These are phyloP conservation scores for Cercophora sp. DNA, from an alignment of 495 filamentous ascomycete genomes.

Conservation along the genomic window DNA sequence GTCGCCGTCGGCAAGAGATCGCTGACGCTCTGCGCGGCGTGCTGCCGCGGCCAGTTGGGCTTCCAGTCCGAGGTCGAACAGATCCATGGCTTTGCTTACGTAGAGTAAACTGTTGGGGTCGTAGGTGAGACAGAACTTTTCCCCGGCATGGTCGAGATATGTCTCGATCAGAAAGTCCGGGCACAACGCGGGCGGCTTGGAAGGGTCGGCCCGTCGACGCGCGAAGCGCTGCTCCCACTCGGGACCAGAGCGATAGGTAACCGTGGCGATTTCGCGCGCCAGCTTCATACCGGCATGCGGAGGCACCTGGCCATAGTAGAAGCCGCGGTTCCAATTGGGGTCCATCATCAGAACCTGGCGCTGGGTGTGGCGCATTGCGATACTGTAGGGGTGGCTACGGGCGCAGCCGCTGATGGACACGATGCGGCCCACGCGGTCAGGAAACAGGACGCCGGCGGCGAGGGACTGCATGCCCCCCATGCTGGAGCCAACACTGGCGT, in stretches of 20 bases:
- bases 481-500: slow-evolving; percentile 90
- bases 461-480: slow-evolving; percentile 99
- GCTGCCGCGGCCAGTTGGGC: slow-evolving; percentile 49
- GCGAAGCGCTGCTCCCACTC: slow-evolving; percentile 98
- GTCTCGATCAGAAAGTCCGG: slow-evolving; percentile 98
- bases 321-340: slow-evolving; percentile 93
- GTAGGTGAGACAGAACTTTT: slow-evolving; percentile 98
- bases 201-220: slow-evolving; percentile 77
- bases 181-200: slow-evolving; percentile 83
- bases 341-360: slow-evolving; percentile 99
- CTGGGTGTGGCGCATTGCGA: slow-evolving; percentile 98
- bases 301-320: slow-evolving; percentile 86
- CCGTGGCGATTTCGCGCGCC: slow-evolving; percentile 93
- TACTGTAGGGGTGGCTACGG: slow-evolving; percentile 93
- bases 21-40: slow-evolving; percentile 36
- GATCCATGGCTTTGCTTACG: slow-evolving; percentile 97
- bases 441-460: slow-evolving; percentile 83
- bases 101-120: slow-evolving; percentile 96
- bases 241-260: slow-evolving; percentile 93
- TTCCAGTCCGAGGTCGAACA: slow-evolving; percentile 82
- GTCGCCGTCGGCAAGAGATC: slow-evolving; percentile 26
- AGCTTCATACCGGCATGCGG: slow-evolving; percentile 98
- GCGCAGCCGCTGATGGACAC: slow-evolving; percentile 93
- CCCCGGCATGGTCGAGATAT: slow-evolving; percentile 95
- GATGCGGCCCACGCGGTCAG: slow-evolving; percentile 72